Percentiles rank a stretch among this genome's conserved stretches.
These are phyloP conservation scores for Trebouxia sp. DNA, from an alignment of 139 green algal species.

Conservation along the genomic window DNA sequence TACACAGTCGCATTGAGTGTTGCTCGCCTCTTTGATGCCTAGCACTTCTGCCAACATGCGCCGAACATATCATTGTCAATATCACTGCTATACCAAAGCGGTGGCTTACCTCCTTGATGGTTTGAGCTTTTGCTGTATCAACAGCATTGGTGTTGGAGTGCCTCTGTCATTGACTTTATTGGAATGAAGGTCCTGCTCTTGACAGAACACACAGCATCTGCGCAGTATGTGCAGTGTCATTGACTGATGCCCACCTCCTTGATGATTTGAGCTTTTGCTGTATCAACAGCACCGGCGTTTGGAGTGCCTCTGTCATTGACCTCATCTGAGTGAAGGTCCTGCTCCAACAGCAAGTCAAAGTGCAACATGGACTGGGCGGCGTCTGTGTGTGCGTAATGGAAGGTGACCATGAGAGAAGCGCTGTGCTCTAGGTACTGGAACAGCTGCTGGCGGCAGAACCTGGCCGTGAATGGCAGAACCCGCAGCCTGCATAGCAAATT, in stretches of 20 bases:
- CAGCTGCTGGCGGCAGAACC: background rate
- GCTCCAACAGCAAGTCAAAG: constrained; percentile 24
- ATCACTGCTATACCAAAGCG: too few relatives aligned
- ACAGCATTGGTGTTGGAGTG: background rate
- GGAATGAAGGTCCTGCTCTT: background rate
- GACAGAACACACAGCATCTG: too few relatives aligned
- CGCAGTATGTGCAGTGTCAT: background rate
- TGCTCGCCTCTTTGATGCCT: too few relatives aligned
- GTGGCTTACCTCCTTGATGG: constrained; percentile 11
- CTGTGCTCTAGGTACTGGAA: constrained; percentile 22
- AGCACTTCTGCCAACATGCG: too few relatives aligned
- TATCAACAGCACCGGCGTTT: background rate
- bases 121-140: background rate
- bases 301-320: background rate
- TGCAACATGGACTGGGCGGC: constrained; percentile 6
- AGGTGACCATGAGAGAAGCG: constrained; percentile 15
- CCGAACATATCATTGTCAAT: too few relatives aligned
- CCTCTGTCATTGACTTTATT: background rate
- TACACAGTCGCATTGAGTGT: background rate
- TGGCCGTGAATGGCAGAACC: background rate
- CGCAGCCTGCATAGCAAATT: background rate
- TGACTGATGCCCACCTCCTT: background rate
- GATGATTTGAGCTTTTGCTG: constrained; percentile 5
- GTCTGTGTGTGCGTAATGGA: constrained; percentile 30
- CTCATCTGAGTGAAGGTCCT: background rate